Evolutionary conservation across 73 alveolate genomes (phyloP).

Genomic region (Paramecium biaurelia): DNA sequence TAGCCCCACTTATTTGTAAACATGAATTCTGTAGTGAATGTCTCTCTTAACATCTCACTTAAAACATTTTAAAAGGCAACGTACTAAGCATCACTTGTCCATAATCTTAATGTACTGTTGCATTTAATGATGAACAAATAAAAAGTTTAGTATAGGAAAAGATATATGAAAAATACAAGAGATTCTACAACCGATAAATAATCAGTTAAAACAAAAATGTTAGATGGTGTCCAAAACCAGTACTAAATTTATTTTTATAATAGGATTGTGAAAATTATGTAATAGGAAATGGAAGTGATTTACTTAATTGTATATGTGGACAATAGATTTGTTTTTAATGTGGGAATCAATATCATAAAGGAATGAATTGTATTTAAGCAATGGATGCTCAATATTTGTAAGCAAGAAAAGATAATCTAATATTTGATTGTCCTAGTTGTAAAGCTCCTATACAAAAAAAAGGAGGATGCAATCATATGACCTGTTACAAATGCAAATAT

Average conservation of each 20-base stretch:
- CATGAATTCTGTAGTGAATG: conserved; percentile 5
- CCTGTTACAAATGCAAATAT: conserved; percentile 18
- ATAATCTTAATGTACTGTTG: neutral
- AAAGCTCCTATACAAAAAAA: conserved; percentile 13
- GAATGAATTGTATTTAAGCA: neutral
- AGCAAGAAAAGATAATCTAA: conserved; percentile 18
- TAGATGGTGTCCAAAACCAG: conserved; percentile 31
- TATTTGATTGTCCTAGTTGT: conserved; percentile 34
- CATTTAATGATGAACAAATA: neutral
- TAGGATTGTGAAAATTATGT: conserved; percentile 17
- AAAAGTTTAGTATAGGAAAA: neutral
- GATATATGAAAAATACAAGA: neutral
- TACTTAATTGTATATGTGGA: neutral
- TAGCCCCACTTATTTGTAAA: neutral
- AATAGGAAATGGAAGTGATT: neutral
- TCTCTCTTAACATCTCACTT: neutral
- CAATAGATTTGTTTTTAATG: neutral
- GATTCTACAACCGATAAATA: neutral
- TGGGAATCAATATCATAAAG: conserved; percentile 13
- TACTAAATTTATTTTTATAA: neutral
- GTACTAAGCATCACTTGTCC: neutral
- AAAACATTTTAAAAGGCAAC: neutral
- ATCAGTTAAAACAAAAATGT: neutral
- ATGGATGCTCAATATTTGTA: neutral
- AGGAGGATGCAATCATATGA: conserved; percentile 50